Percentiles rank a stretch among this genome's conserved stretches.
phyloP scores from a whole-genome alignment of 306 rosid genomes.

The Gleditsia sinensis region DNA sequence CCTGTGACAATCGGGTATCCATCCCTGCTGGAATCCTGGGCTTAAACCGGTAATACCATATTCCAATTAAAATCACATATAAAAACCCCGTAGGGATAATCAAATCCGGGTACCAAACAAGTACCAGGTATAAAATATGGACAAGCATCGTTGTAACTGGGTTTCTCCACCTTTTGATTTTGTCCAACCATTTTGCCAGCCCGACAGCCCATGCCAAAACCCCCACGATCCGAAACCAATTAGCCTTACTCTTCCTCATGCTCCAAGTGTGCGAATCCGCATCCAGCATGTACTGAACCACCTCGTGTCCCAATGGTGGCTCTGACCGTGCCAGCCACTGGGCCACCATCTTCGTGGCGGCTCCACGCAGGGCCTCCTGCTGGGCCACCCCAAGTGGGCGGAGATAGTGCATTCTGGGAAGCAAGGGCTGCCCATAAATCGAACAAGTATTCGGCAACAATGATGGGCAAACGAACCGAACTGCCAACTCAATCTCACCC shows the following conservation, averaged over 20 bases:
- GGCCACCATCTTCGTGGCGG: conserved; percentile 80
- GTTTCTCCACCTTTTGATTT: conserved; percentile 74
- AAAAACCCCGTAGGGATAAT: conserved; percentile 77
- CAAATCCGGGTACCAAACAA: conserved; percentile 97
- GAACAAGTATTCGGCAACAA: conserved; percentile 72
- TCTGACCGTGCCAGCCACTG: conserved; percentile 72
- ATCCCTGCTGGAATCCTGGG: conserved; percentile 83
- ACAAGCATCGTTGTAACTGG: conserved; percentile 76
- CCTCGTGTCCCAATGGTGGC: conserved; percentile 85
- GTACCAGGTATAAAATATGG: conserved; percentile 73
- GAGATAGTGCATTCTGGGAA: conserved; percentile 87
- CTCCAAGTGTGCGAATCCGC: conserved; percentile 93
- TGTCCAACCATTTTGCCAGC: conserved; percentile 82
- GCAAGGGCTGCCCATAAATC: conserved; percentile 75
- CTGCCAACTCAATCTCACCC: conserved; percentile 88
- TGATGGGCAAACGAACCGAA: conserved; percentile 71
- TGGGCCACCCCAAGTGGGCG: conserved; percentile 92
- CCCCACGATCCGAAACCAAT: conserved; percentile 87
- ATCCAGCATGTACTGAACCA: conserved; percentile 87
- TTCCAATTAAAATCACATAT: conserved; percentile 77
- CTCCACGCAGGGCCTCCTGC: conserved; percentile 84
- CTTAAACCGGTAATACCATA: conserved; percentile 86
- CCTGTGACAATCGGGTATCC: conserved; percentile 80
- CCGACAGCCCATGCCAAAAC: conserved; percentile 86
- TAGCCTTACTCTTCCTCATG: conserved; percentile 89